phyloP scores from a whole-genome alignment of 345 rosid species.

The Lumnitzera littorea region DNA sequence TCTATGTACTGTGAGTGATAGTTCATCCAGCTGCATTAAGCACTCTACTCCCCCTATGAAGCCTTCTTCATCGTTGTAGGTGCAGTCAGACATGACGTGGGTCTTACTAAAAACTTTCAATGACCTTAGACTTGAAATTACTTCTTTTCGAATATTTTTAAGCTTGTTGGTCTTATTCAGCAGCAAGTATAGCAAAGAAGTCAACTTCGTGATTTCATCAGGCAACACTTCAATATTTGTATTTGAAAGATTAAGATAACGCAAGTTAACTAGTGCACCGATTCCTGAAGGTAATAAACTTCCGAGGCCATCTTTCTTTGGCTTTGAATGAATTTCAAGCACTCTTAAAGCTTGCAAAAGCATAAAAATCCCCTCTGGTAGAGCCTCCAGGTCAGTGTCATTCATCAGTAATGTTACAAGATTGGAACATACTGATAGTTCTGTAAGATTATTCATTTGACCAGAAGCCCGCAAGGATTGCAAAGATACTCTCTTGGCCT shows the following conservation, averaged over 20 bases:
- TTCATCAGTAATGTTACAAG: constrained; percentile 24
- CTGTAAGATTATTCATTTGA: constrained; percentile 14
- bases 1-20: neutral
- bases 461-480: neutral
- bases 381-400: constrained; percentile 1
- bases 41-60: neutral
- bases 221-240: constrained; percentile 19
- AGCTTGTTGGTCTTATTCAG: constrained; percentile 4
- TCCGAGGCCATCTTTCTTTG: neutral
- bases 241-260: constrained; percentile 13
- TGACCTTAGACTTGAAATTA: constrained; percentile 12
- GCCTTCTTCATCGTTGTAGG: neutral
- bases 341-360: constrained; percentile 18
- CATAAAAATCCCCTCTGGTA: constrained; percentile 13
- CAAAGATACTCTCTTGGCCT: constrained; percentile 18
- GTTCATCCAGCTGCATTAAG: too few species aligned
- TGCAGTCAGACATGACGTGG: neutral
- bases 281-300: constrained; percentile 18
- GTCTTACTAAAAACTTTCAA: constrained; percentile 6
- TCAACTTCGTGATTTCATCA: constrained; percentile 16
- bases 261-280: constrained; percentile 7
- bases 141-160: neutral
- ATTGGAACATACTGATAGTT: neutral
- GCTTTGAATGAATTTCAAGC: constrained; percentile 16
- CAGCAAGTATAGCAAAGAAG: constrained; percentile 12